Conservation (phyloP, 2,329 filamentous ascomycete species). For the Myrmaecium sp. region DNA sequence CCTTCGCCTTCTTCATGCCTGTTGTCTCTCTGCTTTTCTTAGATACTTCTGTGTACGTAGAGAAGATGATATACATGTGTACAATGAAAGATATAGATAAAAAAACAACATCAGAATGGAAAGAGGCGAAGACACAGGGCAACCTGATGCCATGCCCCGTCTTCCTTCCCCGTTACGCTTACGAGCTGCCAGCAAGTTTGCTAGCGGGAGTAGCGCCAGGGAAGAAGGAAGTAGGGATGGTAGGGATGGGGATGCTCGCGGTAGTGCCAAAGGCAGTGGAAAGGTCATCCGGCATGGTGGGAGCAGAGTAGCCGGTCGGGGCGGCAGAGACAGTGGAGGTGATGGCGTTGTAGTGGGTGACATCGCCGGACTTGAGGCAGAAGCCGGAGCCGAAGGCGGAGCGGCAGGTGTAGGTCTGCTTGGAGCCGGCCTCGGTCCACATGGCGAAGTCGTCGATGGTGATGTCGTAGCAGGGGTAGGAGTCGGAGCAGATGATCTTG, state of each 20-base stretch:
- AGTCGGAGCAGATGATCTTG: constrained; percentile 33
- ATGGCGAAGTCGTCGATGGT: constrained; percentile 34
- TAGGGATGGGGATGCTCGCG: constrained; percentile 24
- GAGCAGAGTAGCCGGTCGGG: constrained; percentile 21
- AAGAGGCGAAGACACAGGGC: no score
- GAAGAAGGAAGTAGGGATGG: constrained; percentile 23
- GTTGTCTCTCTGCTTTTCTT: no score
- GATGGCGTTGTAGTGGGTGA: constrained; percentile 13
- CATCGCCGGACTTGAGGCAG: constrained; percentile 24
- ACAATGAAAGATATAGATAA: no score
- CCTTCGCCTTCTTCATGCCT: no score
- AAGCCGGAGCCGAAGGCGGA: constrained; percentile 32
- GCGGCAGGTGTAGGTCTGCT: constrained; percentile 28
- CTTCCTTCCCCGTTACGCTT: no score
- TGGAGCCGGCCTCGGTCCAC: constrained; percentile 31
- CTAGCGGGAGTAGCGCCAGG: constrained; percentile 19
- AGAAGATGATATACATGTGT: no score
- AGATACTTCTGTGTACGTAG: no score
- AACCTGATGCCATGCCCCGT: no score
- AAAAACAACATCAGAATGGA: no score
- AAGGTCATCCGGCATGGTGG: constrained; percentile 21
- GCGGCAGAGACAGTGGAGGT: constrained; percentile 19
- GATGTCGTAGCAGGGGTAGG: constrained; percentile 35
- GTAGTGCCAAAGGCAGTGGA: constrained; percentile 14
- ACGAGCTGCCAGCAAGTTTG: constrained; percentile 10